Evolutionary conservation across 1,139 yeast genomes (phyloP).

Genomic region (Geotrichum histeridarum): DNA sequence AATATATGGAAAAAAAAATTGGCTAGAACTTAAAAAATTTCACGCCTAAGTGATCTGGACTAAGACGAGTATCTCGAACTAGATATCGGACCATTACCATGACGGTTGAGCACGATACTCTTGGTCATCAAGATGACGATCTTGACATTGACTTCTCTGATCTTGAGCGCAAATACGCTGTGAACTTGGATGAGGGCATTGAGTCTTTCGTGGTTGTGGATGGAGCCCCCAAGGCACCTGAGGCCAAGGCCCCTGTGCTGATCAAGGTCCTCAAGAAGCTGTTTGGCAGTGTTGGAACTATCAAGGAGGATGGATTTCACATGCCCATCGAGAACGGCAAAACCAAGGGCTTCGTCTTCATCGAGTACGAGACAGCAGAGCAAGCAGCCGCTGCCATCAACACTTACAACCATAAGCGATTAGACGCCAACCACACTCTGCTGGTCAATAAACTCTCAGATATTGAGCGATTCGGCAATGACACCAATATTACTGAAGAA

Average conservation of each 20-base stretch:
- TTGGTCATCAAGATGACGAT: constrained; percentile 16
- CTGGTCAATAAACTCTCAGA: constrained; percentile 79
- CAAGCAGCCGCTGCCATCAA: constrained; percentile 77
- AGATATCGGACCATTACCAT: neutral
- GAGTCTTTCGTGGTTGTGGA: constrained; percentile 84
- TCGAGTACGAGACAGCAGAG: constrained; percentile 66
- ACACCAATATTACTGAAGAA: constrained; percentile 58
- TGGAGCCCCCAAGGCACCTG: constrained; percentile 95
- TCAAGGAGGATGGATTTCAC: constrained; percentile 60
- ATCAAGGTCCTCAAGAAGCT: constrained; percentile 80
- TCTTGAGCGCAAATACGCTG: constrained; percentile 69
- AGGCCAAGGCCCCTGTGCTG: constrained; percentile 75
- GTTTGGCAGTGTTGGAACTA: constrained; percentile 66
- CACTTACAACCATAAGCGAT: constrained; percentile 77
- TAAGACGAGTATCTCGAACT: neutral
- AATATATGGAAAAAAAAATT: neutral
- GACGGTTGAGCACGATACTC: constrained; percentile 15
- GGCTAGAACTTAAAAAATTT: neutral
- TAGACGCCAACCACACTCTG: constrained; percentile 89
- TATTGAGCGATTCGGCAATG: constrained; percentile 73
- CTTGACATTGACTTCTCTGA: constrained; percentile 70
- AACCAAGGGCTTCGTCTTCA: constrained; percentile 83
- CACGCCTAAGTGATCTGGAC: neutral
- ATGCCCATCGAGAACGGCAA: constrained; percentile 73
- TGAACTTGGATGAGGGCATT: constrained; percentile 56